Evolutionary conservation across 2,329 filamentous ascomycete species (phyloP).

Genomic region (Botrytis pseudocinerea): DNA sequence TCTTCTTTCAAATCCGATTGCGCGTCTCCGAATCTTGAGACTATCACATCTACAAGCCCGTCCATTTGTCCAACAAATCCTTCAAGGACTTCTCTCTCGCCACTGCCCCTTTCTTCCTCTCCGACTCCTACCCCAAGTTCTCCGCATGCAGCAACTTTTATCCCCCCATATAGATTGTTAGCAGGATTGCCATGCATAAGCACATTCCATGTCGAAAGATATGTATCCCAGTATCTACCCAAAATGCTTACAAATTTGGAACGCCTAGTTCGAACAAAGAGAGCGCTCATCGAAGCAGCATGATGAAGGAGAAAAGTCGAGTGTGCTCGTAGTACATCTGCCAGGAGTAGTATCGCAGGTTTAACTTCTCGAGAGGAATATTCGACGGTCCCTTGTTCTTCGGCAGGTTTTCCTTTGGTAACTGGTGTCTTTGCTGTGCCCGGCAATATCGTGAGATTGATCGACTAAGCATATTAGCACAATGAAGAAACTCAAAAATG

Average conservation of each 20-base stretch:
- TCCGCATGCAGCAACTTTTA: slow-evolving; percentile 86
- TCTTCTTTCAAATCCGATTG: slow-evolving; percentile 39
- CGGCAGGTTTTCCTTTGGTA: slow-evolving; percentile 31
- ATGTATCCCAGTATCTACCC: slow-evolving; percentile 77
- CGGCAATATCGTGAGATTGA: slow-evolving; percentile 74
- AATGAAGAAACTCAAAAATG: slow-evolving; percentile 5
- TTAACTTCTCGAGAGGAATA: slow-evolving; percentile 91
- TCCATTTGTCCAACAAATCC: slow-evolving; percentile 78
- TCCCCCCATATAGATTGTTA: slow-evolving; percentile 73
- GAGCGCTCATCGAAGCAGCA: slow-evolving; percentile 67
- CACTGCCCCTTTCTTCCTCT: slow-evolving; percentile 92
- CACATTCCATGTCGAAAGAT: slow-evolving; percentile 77
- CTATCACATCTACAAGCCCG: slow-evolving; percentile 83
- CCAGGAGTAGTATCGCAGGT: slow-evolving; percentile 72
- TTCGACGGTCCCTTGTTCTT: slow-evolving; percentile 52
- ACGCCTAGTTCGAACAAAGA: slow-evolving; percentile 66
- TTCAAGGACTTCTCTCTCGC: slow-evolving; percentile 89
- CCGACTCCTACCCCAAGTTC: slow-evolving; percentile 93
- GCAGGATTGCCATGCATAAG: slow-evolving; percentile 87
- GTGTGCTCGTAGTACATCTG: slow-evolving; percentile 82
- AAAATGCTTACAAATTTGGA: slow-evolving; percentile 71
- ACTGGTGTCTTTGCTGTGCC: slow-evolving; percentile 53
- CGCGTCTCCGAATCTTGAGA: slow-evolving; percentile 73
- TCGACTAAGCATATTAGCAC: slow-evolving; percentile 54
- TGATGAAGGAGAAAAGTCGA: slow-evolving; percentile 86